Evolutionary conservation across 2,329 filamentous ascomycete species (phyloP).

Genomic region (Intubia oerlemansii): DNA sequence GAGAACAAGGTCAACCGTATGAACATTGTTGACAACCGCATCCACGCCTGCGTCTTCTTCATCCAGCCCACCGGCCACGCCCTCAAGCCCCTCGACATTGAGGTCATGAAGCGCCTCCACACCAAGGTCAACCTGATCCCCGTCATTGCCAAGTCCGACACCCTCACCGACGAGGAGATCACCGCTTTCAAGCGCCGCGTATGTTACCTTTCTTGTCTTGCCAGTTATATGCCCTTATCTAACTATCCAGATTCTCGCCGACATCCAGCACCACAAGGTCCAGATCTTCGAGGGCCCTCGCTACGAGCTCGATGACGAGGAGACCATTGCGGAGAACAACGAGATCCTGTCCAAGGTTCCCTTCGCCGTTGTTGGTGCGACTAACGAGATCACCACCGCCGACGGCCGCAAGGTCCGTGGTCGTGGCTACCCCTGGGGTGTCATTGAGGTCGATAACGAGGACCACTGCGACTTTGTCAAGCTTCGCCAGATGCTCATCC

Average conservation of each 20-base stretch:
- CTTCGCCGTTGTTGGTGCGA: constrained; percentile 93
- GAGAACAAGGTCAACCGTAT: constrained; percentile 99
- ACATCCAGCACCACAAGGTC: constrained; percentile 92
- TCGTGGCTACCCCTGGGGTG: constrained; percentile 92
- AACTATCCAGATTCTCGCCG: constrained; percentile 58
- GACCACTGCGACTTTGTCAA: constrained; percentile 99
- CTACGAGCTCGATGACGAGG: constrained; percentile 96
- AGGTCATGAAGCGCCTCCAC: constrained; percentile 97
- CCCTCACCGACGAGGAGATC: constrained; percentile 92
- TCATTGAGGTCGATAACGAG: constrained; percentile 98
- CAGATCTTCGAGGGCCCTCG: constrained; percentile 98
- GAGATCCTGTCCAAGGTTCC: constrained; percentile 99
- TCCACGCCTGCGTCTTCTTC: constrained; percentile 98
- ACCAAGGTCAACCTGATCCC: constrained; percentile 99
- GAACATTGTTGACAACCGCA: constrained; percentile 99
- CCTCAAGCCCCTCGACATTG: constrained; percentile 92
- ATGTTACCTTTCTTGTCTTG: constrained; percentile 45
- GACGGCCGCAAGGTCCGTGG: constrained; percentile 93
- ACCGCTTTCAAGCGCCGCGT: constrained; percentile 87
- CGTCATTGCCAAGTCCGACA: constrained; percentile 97
- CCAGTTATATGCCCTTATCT: neutral
- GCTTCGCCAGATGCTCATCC: constrained; percentile 98
- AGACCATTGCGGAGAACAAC: constrained; percentile 98
- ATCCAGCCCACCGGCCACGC: constrained; percentile 98
- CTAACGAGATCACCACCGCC: constrained; percentile 73